A percentile compares a stretch with the other conserved stretches of the same genome.
Evolutionary conservation across 345 rosid species (phyloP).

Genomic region (Adansonia digitata): DNA sequence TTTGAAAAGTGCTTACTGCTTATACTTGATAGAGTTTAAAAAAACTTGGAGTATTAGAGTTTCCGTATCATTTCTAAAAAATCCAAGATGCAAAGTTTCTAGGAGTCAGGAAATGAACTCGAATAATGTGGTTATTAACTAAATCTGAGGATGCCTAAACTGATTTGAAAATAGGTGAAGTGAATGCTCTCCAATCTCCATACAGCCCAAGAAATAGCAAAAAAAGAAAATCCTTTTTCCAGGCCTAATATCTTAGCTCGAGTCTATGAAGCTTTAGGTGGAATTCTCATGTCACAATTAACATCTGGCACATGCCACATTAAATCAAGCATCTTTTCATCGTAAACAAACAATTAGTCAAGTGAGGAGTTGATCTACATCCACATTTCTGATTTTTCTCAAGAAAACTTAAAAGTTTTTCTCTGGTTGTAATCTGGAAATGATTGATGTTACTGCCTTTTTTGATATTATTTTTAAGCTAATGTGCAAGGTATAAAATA

Average conservation of each 20-base stretch:
- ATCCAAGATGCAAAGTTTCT: too few species aligned
- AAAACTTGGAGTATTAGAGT: too few species aligned
- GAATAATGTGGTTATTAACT: too few species aligned
- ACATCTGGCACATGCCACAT: not conserved
- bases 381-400: not conserved
- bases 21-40: too few species aligned
- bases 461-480: not conserved
- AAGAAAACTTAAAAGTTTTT: not conserved
- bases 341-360: not conserved
- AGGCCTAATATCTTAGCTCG: not conserved
- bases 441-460: not conserved
- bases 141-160: too few species aligned
- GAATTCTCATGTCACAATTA: not conserved
- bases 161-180: too few species aligned
- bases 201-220: too few species aligned
- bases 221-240: too few species aligned
- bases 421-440: not conserved
- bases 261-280: not conserved
- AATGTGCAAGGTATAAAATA: not conserved
- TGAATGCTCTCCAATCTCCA: too few species aligned
- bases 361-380: not conserved
- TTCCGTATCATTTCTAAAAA: too few species aligned
- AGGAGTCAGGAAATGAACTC: too few species aligned
- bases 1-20: too few species aligned
- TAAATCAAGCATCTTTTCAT: not conserved